Percentiles rank a stretch among this genome's conserved stretches.
Evolutionary conservation across 148 eudicot genomes (phyloP).

Genomic region (Nepenthes mirabilis): DNA sequence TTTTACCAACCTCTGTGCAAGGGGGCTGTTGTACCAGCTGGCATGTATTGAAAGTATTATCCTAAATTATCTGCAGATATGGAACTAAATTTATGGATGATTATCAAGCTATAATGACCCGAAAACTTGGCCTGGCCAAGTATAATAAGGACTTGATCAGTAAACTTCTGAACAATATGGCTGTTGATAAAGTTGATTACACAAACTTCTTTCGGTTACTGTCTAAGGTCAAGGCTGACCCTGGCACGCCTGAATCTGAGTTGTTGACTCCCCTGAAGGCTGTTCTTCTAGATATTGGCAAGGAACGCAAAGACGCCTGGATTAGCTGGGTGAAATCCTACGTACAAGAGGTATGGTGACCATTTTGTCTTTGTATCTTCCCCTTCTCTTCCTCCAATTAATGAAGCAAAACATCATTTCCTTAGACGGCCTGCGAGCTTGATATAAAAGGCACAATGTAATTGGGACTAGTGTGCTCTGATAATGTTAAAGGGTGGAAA

Average conservation of each 20-base stretch:
- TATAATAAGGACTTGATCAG: conserved; percentile 86
- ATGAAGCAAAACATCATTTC: not conserved
- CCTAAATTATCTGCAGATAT: conserved; percentile 39
- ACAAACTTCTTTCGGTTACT: conserved; percentile 90
- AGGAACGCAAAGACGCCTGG: conserved; percentile 98
- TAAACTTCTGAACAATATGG: conserved; percentile 93
- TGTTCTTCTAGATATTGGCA: conserved; percentile 83
- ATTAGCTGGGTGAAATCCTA: conserved; percentile 79
- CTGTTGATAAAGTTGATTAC: conserved; percentile 98
- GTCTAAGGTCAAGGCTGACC: conserved; percentile 75
- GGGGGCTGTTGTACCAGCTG: not conserved
- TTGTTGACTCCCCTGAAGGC: conserved; percentile 75
- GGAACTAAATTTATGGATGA: conserved; percentile 98
- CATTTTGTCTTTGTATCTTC: not conserved
- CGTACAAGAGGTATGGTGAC: conserved; percentile 57
- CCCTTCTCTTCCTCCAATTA: not conserved
- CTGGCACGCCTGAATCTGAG: conserved; percentile 52
- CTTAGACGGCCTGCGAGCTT: too few species aligned
- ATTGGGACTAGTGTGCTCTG: not conserved
- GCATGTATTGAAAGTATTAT: not conserved
- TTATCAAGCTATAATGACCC: conserved; percentile 92
- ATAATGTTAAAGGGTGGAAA: not conserved
- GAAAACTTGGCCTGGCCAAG: conserved; percentile 80
- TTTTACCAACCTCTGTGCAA: not conserved
- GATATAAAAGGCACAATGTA: too few species aligned